phyloP scores from a whole-genome alignment of 2,329 filamentous ascomycete species.

The Ophiostoma montium region DNA sequence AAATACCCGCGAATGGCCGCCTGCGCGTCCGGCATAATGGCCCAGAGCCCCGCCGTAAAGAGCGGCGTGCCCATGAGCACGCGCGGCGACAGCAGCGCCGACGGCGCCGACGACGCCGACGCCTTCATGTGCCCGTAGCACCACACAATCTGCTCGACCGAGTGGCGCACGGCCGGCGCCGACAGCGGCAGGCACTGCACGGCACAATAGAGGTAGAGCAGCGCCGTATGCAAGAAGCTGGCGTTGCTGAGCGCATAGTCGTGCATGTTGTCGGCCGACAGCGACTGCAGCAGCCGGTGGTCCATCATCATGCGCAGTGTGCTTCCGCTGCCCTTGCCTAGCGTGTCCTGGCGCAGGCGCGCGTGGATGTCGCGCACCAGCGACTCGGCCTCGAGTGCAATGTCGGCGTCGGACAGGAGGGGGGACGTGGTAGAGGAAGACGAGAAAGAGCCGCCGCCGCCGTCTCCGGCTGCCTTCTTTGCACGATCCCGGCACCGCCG shows the following conservation, averaged over 20 bases:
- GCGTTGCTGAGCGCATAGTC: constrained; percentile 11
- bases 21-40: background rate
- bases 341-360: constrained; percentile 2
- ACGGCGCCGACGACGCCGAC: constrained; percentile 4
- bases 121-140: constrained; percentile 7
- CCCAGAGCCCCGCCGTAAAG: constrained; percentile 9
- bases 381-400: constrained; percentile 5
- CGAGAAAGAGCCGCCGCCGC: too few relatives aligned
- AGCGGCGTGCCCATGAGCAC: constrained; percentile 9
- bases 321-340: too few relatives aligned
- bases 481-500: background rate
- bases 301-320: constrained; percentile 2
- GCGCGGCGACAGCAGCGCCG: constrained; percentile 7
- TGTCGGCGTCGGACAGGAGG: constrained; percentile 6
- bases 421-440: background rate
- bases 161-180: constrained; percentile 6
- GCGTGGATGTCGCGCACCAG: constrained; percentile 3
- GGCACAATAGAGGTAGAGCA: constrained; percentile 8
- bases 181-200: constrained; percentile 3
- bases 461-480: background rate
- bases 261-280: constrained; percentile 6
- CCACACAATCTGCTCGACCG: constrained; percentile 8
- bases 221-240: constrained; percentile 7
- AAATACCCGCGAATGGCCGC: background rate
- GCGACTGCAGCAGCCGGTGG: background rate